These are phyloP conservation scores for Boletus subparvulus DNA, from an alignment of 768 basidiomycete genomes.

Conservation along the genomic window DNA sequence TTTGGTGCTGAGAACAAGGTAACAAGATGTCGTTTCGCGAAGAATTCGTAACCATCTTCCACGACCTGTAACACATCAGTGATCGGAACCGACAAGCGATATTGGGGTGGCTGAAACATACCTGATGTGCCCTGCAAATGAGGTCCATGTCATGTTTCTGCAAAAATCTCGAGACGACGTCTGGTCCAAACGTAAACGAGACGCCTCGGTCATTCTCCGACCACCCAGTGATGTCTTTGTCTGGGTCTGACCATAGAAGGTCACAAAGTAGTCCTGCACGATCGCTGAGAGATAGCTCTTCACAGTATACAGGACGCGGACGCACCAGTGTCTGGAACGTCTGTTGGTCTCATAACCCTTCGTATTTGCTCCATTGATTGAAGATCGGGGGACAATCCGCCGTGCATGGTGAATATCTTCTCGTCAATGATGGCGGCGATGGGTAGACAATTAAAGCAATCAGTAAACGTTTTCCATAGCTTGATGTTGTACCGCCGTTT, in stretches of 20 bases:
- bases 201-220: slow-evolving; percentile 99
- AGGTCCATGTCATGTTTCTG: slow-evolving; percentile 99
- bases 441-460: slow-evolving; percentile 99
- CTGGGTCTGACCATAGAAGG: slow-evolving; percentile 97
- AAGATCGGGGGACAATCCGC: slow-evolving; percentile 93
- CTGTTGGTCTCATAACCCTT: slow-evolving; percentile 97
- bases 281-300: slow-evolving; percentile 6
- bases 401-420: slow-evolving; percentile 99
- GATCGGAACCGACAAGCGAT: slow-evolving; percentile 1
- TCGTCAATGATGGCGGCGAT: slow-evolving; percentile 99
- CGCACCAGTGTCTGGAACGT: slow-evolving; percentile 96
- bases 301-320: background rate
- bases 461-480: slow-evolving; percentile 99
- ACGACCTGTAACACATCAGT: slow-evolving; percentile 64
- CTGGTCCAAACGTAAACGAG: slow-evolving; percentile 97
- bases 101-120: slow-evolving; percentile 36
- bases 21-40: slow-evolving; percentile 95
- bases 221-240: slow-evolving; percentile 99
- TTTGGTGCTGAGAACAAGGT: slow-evolving; percentile 97
- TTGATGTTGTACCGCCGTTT: slow-evolving; percentile 99
- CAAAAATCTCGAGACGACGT: slow-evolving; percentile 96
- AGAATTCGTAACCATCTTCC: slow-evolving; percentile 99
- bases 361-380: slow-evolving; percentile 99
- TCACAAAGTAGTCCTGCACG: slow-evolving; percentile 85
- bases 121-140: slow-evolving; percentile 98